Conservation (phyloP, 2,329 filamentous ascomycete species). For the Chaetomiaceae sp. region DNA sequence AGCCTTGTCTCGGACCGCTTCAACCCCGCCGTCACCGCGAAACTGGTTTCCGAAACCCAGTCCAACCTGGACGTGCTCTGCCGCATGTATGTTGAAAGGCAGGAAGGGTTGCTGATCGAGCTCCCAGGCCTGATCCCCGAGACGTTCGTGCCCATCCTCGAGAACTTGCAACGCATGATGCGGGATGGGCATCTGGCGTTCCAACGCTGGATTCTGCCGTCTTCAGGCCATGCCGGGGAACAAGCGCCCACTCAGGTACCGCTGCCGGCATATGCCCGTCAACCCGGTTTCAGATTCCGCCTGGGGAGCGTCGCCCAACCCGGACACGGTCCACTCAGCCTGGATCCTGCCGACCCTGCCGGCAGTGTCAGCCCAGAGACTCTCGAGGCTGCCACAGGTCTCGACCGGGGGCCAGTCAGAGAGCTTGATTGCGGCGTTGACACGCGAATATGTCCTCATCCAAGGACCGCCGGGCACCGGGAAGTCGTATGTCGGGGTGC, state of each 20-base stretch:
- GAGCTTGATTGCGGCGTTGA: slow-evolving; percentile 51
- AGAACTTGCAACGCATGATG: slow-evolving; percentile 18
- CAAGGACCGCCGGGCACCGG: slow-evolving; percentile 70
- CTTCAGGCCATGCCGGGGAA: background rate
- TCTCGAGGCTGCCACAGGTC: slow-evolving; percentile 25
- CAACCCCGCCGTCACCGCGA: background rate
- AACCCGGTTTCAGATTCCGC: slow-evolving; percentile 9
- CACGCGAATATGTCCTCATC: slow-evolving; percentile 53
- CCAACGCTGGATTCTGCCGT: slow-evolving; percentile 12
- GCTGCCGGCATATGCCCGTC: background rate
- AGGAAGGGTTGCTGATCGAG: slow-evolving; percentile 12
- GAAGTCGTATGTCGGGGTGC: slow-evolving; percentile 58
- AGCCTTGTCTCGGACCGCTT: slow-evolving; percentile 3
- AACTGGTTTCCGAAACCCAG: background rate
- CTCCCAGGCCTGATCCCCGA: slow-evolving; percentile 18
- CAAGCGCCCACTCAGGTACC: background rate
- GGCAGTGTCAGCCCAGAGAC: background rate
- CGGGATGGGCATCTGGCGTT: slow-evolving; percentile 12
- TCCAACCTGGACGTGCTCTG: background rate
- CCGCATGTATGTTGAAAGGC: slow-evolving; percentile 8
- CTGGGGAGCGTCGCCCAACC: background rate
- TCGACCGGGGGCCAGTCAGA: slow-evolving; percentile 50
- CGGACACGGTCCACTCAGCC: background rate
- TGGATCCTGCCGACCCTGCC: background rate
- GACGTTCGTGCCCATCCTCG: slow-evolving; percentile 15